Percentiles rank a stretch among this genome's conserved stretches.
Evolutionary conservation across 2,329 filamentous ascomycete species (phyloP).

Genomic region (Cercospora sp.): DNA sequence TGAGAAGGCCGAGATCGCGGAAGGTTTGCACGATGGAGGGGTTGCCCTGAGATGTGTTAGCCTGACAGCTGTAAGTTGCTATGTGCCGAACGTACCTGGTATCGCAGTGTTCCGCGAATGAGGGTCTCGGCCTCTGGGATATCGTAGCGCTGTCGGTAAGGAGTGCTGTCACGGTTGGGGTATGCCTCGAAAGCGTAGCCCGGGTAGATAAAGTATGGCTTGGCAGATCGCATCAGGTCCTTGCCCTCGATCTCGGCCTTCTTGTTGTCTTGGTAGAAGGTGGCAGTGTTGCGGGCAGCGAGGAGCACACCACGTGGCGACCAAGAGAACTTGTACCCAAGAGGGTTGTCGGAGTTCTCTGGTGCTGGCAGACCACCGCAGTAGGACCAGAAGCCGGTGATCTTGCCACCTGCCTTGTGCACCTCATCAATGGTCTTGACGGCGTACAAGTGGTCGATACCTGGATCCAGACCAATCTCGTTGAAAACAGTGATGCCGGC

Average conservation of each 20-base stretch:
- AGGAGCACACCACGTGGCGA: constrained; percentile 80
- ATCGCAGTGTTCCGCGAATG: constrained; percentile 80
- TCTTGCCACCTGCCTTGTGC: constrained; percentile 84
- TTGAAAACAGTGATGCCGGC: constrained; percentile 98
- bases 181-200: constrained; percentile 90
- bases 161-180: constrained; percentile 86
- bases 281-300: constrained; percentile 82
- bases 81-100: constrained; percentile 42
- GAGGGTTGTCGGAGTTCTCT: constrained; percentile 80
- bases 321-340: constrained; percentile 88
- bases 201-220: constrained; percentile 88
- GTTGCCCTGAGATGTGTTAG: constrained; percentile 63
- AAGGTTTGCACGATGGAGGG: constrained; percentile 85
- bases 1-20: constrained; percentile 86
- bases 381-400: constrained; percentile 77
- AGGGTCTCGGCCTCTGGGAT: constrained; percentile 91
- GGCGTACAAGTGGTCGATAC: constrained; percentile 75
- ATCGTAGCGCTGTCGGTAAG: constrained; percentile 83
- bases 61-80: background rate
- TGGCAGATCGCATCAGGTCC: constrained; percentile 75
- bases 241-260: constrained; percentile 52
- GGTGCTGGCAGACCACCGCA: constrained; percentile 72
- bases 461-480: constrained; percentile 79
- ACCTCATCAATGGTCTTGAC: constrained; percentile 86
- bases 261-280: constrained; percentile 77